Conservation (phyloP, 2,329 filamentous ascomycete species). For the Alternaria conjuncta region DNA sequence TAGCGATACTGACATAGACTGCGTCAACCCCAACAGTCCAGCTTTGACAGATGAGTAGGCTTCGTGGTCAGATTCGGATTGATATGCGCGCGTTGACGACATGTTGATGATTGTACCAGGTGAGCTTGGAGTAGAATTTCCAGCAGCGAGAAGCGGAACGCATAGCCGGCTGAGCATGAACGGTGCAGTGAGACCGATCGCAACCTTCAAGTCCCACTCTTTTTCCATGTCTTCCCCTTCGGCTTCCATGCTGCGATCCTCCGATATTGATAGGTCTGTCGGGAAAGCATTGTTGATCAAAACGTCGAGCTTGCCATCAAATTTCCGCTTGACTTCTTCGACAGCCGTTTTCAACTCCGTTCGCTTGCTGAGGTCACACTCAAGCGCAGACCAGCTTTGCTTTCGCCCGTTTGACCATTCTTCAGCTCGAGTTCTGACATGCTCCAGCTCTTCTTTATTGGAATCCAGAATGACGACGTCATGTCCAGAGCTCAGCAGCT, state of each 20-base stretch:
- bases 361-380: constrained; percentile 52
- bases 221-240: constrained; percentile 36
- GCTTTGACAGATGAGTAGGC: constrained; percentile 60
- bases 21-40: constrained; percentile 58
- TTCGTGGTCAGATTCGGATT: constrained; percentile 59
- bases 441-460: constrained; percentile 49
- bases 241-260: constrained; percentile 40
- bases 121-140: constrained; percentile 21
- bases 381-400: constrained; percentile 25
- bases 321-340: constrained; percentile 44
- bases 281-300: constrained; percentile 47
- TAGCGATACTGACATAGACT: constrained; percentile 57
- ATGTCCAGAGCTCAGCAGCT: constrained; percentile 52
- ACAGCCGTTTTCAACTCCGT: constrained; percentile 47
- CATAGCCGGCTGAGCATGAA: constrained; percentile 43
- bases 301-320: constrained; percentile 43
- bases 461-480: constrained; percentile 55
- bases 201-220: constrained; percentile 45
- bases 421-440: constrained; percentile 43
- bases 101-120: constrained; percentile 54
- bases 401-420: constrained; percentile 23
- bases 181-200: constrained; percentile 43
- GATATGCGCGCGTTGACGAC: constrained; percentile 58
- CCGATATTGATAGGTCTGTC: constrained; percentile 33
- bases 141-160: constrained; percentile 34